Percentiles rank a stretch among this genome's conserved stretches.
These are phyloP conservation scores for Aspergillus taichungensis DNA, from an alignment of 495 filamentous ascomycete species.

Conservation along the genomic window DNA sequence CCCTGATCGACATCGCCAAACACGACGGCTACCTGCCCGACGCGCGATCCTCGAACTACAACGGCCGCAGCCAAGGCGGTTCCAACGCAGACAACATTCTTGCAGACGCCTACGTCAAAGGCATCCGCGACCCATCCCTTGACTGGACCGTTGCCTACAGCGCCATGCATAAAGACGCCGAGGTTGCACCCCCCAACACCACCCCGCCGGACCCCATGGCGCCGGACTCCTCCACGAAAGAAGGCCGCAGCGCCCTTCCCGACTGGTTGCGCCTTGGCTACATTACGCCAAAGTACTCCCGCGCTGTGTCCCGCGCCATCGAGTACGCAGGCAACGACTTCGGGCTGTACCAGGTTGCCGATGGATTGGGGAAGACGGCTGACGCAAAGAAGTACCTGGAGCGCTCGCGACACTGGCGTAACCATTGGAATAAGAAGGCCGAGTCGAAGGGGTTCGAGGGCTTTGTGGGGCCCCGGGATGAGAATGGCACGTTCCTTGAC, in stretches of 20 bases:
- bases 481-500: constrained; percentile 43
- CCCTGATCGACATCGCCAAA: constrained; percentile 62
- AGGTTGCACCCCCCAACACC: constrained; percentile 47
- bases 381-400: constrained; percentile 54
- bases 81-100: constrained; percentile 68
- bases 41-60: constrained; percentile 60
- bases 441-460: constrained; percentile 49
- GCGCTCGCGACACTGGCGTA: constrained; percentile 60
- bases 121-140: constrained; percentile 47
- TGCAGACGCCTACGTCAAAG: constrained; percentile 68
- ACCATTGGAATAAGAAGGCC: constrained; percentile 57
- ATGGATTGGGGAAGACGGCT: constrained; percentile 41
- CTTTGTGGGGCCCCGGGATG: constrained; percentile 54
- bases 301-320: constrained; percentile 56
- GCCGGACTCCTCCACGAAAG: constrained; percentile 53
- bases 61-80: constrained; percentile 62
- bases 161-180: constrained; percentile 65
- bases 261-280: constrained; percentile 59
- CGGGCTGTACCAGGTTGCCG: constrained; percentile 41
- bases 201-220: constrained; percentile 54
- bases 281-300: constrained; percentile 53
- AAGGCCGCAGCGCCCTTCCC: constrained; percentile 61
- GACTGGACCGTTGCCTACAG: constrained; percentile 62
- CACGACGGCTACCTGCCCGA: constrained; percentile 60
- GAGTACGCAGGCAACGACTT: constrained; percentile 69